Evolutionary conservation across 1,284 basidiomycete species (phyloP), one percentile per base, ranked within the genome.

Genomic region (Agroathelia rolfsii): DNA sequence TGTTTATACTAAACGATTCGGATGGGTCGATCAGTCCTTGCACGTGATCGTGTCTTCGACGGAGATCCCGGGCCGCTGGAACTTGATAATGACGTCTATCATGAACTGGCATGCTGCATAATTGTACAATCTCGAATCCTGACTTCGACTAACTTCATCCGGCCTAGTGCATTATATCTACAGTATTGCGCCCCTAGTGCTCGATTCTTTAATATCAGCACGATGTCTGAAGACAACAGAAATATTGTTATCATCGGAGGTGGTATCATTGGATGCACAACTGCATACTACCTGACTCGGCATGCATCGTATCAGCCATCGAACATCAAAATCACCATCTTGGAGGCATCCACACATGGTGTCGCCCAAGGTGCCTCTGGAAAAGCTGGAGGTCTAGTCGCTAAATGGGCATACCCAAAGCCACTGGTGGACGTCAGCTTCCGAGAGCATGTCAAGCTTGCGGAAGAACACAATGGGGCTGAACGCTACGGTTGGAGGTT

Each of bases 311-410:
- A 66, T 42, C 48, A 55, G 10, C 39, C 56, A 7, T 45, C 50
- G 1, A 52, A 53, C 5, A 59, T 61, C 10, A 60, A 52, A n/a
- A 58, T 84, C 30, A 80, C 69, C 5, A 52, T 96, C 5, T 53
- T 95, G 31, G 92, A 96, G 56, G 80, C 85, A 3, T 86, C 80
- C 1, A 52, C 48, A 6, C 47, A 66, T 25, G 77, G 78, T n/a
- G 60, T 66, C 12, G 78, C 77, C 1, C 76, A 80, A 41, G 79
- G 81, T 0, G 87, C 90, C 1, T 85, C 79, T 0, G 92, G 92
- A 4, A 94, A 94, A 52, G 84, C 87, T 0, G 92, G 89, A 2
- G 92, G 92, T 0, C 76, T 96, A n/a, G 68, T 96, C 14, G 89
- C 92, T 0, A 71, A 71, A 43, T 82, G 79, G 79, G 79, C 79